Base-by-base conservation (phyloP, 2,329 filamentous ascomycete genomes). In the Diplodia mutila region DNA sequence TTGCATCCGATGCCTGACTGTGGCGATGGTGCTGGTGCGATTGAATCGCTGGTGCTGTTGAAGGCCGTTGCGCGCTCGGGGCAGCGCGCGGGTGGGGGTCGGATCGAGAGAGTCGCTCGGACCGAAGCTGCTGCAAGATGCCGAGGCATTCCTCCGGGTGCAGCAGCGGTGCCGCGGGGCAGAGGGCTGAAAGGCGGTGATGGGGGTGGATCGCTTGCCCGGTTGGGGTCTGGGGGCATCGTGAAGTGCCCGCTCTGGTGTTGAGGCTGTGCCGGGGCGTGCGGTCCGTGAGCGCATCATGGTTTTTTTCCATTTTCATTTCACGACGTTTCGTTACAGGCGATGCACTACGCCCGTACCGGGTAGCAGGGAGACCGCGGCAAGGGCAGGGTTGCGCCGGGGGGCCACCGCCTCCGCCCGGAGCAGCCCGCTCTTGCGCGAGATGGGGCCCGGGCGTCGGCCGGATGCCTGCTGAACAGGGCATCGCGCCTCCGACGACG, bases 161-260 rank as follows among this genome's bases (percentile, higher is more conserved):
- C 34, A 11, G 54, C 54, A 21, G 21, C 21, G 25, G 16, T 23
- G 57, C 27, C 39, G 57, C 39, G 57, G 57, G n/a, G 57, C 55
- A 32, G 57, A 61, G 25, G 42, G 57, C 57, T 48, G 57, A 32
- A 48, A 48, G 57, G 57, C 57, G 57, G 42, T 48, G 42, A 48
- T 49, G 25, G 34, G 39, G 37, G 25, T 46, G 42, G 42, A 46
- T 61, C 57, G 57, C 57, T 61, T 49, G 14, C n/a, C 46, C 18
- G 25, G 27, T 25, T 61, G 39, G 55, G 55, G 55, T 46, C 37
- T 21, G 34, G 54, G 18, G 46, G 57, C 57, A 61, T 61, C 57
- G 57, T 61, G 57, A 61, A 39, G 46, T 48, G 57, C 25, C 57
- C 42, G 39, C 23, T 34, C 57, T 61, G 57, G 57, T 61, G 57